A percentile compares a stretch with the other conserved stretches of the same genome.
Conservation (phyloP, 352 stramenopile genomes). For the Globisporangium canariense region DNA sequence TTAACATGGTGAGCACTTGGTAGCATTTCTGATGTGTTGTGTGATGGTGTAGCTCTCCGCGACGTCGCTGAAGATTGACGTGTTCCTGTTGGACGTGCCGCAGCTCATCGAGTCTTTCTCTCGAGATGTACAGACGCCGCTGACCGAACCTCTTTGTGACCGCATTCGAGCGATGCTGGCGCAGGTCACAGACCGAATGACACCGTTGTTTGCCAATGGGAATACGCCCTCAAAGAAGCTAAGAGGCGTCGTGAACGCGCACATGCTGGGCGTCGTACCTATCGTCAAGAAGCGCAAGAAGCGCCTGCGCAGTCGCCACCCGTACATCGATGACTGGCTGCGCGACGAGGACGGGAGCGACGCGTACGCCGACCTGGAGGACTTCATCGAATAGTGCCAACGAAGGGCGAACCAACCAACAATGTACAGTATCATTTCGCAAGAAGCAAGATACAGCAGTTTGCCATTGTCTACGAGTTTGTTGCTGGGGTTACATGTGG, state of each 20-base stretch:
- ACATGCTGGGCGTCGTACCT: constrained; percentile 49
- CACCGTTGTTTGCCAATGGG: constrained; percentile 15
- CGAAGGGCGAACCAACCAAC: background rate
- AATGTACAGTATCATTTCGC: constrained; percentile 3
- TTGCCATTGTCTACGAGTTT: background rate
- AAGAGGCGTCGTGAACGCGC: constrained; percentile 11
- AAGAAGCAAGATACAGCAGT: background rate
- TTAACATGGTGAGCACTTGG: background rate
- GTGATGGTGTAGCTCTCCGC: constrained; percentile 31
- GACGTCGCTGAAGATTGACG: constrained; percentile 56
- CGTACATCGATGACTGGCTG: constrained; percentile 73
- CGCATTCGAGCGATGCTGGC: constrained; percentile 33
- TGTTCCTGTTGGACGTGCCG: constrained; percentile 61
- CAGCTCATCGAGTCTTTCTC: constrained; percentile 28
- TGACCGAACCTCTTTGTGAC: constrained; percentile 21
- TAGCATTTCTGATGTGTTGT: background rate
- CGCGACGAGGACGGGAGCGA: constrained; percentile 68
- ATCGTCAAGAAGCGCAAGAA: constrained; percentile 53
- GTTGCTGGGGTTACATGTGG: constrained; percentile 23
- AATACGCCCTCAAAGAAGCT: constrained; percentile 21
- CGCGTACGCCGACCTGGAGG: constrained; percentile 68
- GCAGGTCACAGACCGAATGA: constrained; percentile 39
- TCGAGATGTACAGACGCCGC: constrained; percentile 40
- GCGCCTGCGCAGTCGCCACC: constrained; percentile 59
- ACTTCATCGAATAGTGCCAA: constrained; percentile 61